Conservation (phyloP, 192 early-diverging fungal genomes). For the Glomus cerebriforme region DNA sequence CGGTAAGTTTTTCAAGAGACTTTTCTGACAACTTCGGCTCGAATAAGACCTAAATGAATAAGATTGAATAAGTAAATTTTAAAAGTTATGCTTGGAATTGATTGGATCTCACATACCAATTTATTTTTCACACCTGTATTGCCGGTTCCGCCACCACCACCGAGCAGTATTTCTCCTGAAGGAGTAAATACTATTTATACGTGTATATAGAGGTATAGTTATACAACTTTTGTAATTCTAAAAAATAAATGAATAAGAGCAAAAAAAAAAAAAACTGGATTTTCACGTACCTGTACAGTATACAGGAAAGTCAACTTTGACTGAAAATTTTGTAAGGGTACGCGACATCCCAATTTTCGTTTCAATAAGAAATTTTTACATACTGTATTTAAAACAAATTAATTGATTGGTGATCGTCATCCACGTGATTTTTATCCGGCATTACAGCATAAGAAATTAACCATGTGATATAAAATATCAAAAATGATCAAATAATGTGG, state of each 20-base stretch:
- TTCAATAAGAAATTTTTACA: too few species aligned
- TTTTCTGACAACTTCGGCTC: neutral
- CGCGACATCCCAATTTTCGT: neutral
- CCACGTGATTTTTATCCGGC: too few species aligned
- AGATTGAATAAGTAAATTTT: neutral
- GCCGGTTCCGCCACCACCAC: conserved; percentile 85
- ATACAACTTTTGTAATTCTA: too few species aligned
- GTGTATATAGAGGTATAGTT: neutral
- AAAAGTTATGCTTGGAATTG: neutral
- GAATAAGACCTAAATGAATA: neutral
- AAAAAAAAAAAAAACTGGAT: too few species aligned
- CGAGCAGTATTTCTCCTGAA: conserved; percentile 63
- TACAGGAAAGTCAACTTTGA: conserved; percentile 16
- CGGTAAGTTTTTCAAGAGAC: neutral
- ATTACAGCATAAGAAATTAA: too few species aligned
- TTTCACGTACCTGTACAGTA: conserved; percentile 19
- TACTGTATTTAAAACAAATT: too few species aligned
- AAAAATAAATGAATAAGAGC: too few species aligned
- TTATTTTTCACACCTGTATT: conserved; percentile 87
- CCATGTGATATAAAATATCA: too few species aligned
- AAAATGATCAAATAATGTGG: too few species aligned
- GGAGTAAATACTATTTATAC: conserved; percentile 57
- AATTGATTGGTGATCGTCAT: too few species aligned
- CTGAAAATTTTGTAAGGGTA: neutral
- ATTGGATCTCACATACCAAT: conserved; percentile 57